Percentiles rank a stretch among this genome's conserved stretches.
Evolutionary conservation across 1,284 basidiomycete species (phyloP).

Genomic region (Hypsizygus ulmarius): DNA sequence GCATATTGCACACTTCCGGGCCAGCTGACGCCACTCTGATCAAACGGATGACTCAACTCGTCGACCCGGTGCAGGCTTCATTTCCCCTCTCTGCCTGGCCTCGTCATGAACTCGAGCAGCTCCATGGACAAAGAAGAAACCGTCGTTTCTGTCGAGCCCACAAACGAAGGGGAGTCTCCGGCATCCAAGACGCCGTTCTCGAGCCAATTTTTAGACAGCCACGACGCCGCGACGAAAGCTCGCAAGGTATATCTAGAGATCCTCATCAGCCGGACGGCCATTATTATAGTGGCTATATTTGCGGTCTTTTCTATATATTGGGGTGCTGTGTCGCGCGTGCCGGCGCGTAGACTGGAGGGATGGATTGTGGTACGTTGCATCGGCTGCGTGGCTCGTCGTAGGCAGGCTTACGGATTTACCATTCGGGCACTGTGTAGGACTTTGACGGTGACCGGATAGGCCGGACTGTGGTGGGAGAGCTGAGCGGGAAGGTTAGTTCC

Average conservation of each 20-base stretch:
- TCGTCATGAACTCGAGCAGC: neutral
- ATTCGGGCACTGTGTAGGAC: constrained; percentile 31
- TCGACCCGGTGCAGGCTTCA: neutral
- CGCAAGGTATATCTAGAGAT: constrained; percentile 13
- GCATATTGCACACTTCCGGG: too few species aligned
- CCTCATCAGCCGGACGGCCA: constrained; percentile 3
- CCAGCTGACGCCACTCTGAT: too few species aligned
- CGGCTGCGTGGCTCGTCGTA: neutral
- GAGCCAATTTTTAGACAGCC: constrained; percentile 17
- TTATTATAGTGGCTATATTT: constrained; percentile 33
- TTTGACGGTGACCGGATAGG: constrained; percentile 52
- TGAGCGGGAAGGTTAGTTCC: constrained; percentile 26
- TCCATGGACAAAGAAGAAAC: neutral
- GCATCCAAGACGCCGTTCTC: constrained; percentile 14
- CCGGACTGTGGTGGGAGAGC: constrained; percentile 32
- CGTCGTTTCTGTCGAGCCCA: neutral
- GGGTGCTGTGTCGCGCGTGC: constrained; percentile 43
- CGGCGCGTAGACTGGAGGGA: constrained; percentile 33
- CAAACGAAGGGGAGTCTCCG: neutral
- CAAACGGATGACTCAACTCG: too few species aligned
- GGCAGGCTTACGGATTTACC: too few species aligned
- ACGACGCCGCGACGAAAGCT: constrained; percentile 15
- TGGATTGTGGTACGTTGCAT: constrained; percentile 44
- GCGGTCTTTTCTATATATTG: constrained; percentile 44
- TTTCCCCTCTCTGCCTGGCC: neutral